Conservation (phyloP, 345 rosid genomes). For the Cardamine occulta region DNA sequence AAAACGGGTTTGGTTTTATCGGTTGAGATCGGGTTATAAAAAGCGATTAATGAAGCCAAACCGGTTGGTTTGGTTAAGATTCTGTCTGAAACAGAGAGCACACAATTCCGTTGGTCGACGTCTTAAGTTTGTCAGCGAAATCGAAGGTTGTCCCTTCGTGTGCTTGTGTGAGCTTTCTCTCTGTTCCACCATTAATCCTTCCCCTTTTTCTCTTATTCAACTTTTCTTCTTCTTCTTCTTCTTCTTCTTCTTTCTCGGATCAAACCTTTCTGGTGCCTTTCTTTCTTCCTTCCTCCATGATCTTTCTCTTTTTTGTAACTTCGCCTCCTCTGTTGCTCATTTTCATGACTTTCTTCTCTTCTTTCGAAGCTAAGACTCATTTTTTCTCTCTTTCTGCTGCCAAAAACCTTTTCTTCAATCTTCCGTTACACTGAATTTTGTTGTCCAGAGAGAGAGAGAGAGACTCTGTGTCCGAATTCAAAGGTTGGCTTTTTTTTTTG, state of each 20-base stretch:
- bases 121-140: constrained; percentile 37
- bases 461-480: constrained; percentile 28
- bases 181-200: constrained; percentile 47
- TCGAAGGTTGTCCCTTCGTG: constrained; percentile 39
- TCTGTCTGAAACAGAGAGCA: constrained; percentile 34
- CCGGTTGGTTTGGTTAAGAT: constrained; percentile 21
- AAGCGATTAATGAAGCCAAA: not conserved
- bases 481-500: not conserved
- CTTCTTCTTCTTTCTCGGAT: constrained; percentile 34
- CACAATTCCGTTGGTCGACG: constrained; percentile 46
- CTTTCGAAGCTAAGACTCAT: constrained; percentile 10
- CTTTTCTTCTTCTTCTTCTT: constrained; percentile 20
- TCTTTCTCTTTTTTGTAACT: constrained; percentile 44
- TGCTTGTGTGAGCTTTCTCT: constrained; percentile 42
- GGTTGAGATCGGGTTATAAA: not conserved
- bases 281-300: constrained; percentile 30
- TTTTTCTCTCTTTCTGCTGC: constrained; percentile 14
- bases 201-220: constrained; percentile 38
- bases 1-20: not conserved
- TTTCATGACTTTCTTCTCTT: constrained; percentile 36
- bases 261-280: constrained; percentile 9
- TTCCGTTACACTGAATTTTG: constrained; percentile 36
- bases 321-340: constrained; percentile 36
- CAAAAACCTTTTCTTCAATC: constrained; percentile 5
- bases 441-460: constrained; percentile 28